These are phyloP conservation scores for Sporothrix protearum DNA, from an alignment of 2,329 filamentous ascomycete genomes.

Conservation along the genomic window DNA sequence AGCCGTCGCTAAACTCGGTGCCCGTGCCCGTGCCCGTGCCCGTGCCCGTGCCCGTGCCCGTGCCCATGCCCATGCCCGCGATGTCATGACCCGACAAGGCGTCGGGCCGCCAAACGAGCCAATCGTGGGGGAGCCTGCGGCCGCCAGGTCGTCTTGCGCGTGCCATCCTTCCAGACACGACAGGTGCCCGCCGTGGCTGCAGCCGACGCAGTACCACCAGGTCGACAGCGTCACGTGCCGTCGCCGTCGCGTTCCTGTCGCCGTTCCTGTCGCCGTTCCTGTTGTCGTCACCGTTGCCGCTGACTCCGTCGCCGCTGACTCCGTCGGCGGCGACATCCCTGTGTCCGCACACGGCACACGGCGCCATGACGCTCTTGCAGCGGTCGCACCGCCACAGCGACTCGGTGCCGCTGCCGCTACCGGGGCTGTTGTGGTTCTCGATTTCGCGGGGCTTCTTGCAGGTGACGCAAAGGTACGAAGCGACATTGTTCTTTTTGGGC, in stretches of 20 bases:
- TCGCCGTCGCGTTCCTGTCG: constrained; percentile 29
- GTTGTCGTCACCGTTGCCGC: too few species aligned
- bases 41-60: too few species aligned
- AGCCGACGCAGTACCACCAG: constrained; percentile 64
- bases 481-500: constrained; percentile 56
- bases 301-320: background rate
- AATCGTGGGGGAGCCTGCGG: background rate
- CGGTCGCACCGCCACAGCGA: constrained; percentile 57
- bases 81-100: too few species aligned
- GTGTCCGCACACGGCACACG: constrained; percentile 58
- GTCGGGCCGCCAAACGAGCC: constrained; percentile 32
- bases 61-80: too few species aligned
- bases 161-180: constrained; percentile 61
- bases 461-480: constrained; percentile 51
- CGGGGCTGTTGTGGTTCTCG: constrained; percentile 41
- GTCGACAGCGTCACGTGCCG: too few species aligned
- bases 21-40: too few species aligned
- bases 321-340: constrained; percentile 40
- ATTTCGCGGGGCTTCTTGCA: constrained; percentile 57
- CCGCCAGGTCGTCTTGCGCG: constrained; percentile 16
- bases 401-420: constrained; percentile 33
- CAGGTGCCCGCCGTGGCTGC: constrained; percentile 60
- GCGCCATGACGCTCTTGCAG: constrained; percentile 51
- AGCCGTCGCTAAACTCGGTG: constrained; percentile 47
- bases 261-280: background rate